phyloP scores from a whole-genome alignment of 208 protist species.

The Trypanosoma platydactyli region DNA sequence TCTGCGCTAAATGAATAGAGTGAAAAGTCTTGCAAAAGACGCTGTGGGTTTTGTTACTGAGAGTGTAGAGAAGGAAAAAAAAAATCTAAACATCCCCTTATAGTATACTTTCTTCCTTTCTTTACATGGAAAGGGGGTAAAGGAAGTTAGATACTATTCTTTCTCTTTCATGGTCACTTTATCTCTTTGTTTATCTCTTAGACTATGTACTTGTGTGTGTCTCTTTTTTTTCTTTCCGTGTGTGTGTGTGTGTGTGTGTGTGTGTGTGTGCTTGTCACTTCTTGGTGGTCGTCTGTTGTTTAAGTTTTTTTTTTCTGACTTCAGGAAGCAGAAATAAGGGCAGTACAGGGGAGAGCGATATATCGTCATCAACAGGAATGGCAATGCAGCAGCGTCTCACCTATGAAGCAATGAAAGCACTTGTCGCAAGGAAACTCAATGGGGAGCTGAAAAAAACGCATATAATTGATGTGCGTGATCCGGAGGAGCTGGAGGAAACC shows the following conservation, averaged over 20 bases:
- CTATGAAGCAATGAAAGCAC: conserved; percentile 55
- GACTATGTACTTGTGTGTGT: neutral
- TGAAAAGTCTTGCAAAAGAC: too few species aligned
- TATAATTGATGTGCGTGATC: conserved; percentile 65
- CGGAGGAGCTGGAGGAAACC: conserved; percentile 43
- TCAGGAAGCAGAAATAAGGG: too few species aligned
- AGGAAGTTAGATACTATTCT: too few species aligned
- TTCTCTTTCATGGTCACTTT: neutral
- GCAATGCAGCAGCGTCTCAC: conserved; percentile 48
- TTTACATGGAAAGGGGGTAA: neutral
- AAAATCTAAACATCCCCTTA: too few species aligned
- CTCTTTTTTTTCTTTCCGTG: neutral
- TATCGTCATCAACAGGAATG: neutral
- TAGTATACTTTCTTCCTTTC: too few species aligned
- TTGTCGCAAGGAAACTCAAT: conserved; percentile 46
- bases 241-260: too few species aligned
- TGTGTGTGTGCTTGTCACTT: too few species aligned
- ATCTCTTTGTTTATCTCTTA: neutral
- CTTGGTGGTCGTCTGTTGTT: too few species aligned
- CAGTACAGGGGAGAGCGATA: too few species aligned
- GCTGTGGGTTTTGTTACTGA: neutral
- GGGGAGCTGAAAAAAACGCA: conserved; percentile 28
- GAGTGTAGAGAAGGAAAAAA: too few species aligned
- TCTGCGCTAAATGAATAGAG: too few species aligned
- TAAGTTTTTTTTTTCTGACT: too few species aligned